Conservation (phyloP, 208 protist genomes). For the Trypanosoma brucei region DNA sequence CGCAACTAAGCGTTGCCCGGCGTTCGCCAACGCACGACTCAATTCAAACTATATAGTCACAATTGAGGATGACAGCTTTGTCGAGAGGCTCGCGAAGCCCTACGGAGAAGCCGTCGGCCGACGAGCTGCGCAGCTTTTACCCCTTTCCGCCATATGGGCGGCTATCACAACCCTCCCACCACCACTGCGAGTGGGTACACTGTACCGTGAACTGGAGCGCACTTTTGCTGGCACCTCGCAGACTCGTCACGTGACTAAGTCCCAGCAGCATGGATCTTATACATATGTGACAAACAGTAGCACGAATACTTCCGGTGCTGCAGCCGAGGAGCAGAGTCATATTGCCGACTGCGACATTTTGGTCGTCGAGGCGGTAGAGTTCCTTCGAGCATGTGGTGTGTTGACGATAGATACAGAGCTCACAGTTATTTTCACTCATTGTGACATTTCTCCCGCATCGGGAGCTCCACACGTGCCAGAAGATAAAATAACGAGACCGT, state of each 20-base stretch:
- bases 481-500: neutral
- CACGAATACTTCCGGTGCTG: neutral
- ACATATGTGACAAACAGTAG: neutral
- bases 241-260: constrained; percentile 20
- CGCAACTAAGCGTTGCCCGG: neutral
- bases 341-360: constrained; percentile 39
- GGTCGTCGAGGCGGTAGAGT: constrained; percentile 68
- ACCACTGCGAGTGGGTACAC: constrained; percentile 53
- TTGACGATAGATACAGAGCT: constrained; percentile 53
- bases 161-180: constrained; percentile 37
- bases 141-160: constrained; percentile 38
- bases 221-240: constrained; percentile 36
- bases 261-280: constrained; percentile 2
- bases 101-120: constrained; percentile 50
- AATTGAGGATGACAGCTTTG: constrained; percentile 34
- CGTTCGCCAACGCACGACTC: constrained; percentile 26
- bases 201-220: constrained; percentile 60
- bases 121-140: constrained; percentile 47
- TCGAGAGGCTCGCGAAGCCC: constrained; percentile 33
- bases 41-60: constrained; percentile 65
- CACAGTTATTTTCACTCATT: constrained; percentile 62
- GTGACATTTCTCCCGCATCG: constrained; percentile 27
- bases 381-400: constrained; percentile 46
- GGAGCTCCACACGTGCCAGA: neutral
- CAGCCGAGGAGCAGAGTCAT: constrained; percentile 21